Percentiles rank a stretch among this genome's conserved stretches.
phyloP scores from a whole-genome alignment of 192 early-diverging fungal genomes.

The Backusella macrospora region DNA sequence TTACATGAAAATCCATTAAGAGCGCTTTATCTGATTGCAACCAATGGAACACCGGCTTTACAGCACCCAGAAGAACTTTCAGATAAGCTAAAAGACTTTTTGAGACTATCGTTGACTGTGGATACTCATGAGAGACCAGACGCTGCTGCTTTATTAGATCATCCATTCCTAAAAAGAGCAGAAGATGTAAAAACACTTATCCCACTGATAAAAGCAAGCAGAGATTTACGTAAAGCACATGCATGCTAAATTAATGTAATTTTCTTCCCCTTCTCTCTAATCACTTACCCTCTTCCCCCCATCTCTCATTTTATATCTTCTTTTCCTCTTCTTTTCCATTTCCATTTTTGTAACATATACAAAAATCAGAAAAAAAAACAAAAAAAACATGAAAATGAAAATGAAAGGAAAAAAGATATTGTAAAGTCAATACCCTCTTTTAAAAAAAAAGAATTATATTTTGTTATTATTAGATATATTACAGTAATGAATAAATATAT shows the following conservation, averaged over 20 bases:
- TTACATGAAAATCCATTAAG: conserved; percentile 90
- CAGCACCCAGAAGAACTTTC: conserved; percentile 86
- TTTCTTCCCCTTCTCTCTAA: no score
- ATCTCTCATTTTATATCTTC: not conserved
- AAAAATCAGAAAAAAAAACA: not conserved
- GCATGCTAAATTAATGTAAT: conserved; percentile 15
- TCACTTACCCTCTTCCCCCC: not conserved
- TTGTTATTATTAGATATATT: not conserved
- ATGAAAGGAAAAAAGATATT: not conserved
- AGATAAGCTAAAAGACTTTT: conserved; percentile 78
- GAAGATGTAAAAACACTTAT: conserved; percentile 79
- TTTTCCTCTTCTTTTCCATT: not conserved
- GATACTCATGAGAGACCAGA: conserved; percentile 79
- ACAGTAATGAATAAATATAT: not conserved
- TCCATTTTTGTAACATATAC: conserved; percentile 3
- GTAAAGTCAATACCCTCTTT: not conserved
- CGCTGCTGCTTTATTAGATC: conserved; percentile 78
- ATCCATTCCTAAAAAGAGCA: conserved; percentile 85
- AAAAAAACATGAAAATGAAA: not conserved
- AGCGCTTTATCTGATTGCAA: conserved; percentile 93
- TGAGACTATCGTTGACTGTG: conserved; percentile 78
- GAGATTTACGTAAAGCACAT: conserved; percentile 32
- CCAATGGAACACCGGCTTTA: conserved; percentile 89
- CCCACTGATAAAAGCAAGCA: conserved; percentile 67
- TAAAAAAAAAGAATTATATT: not conserved